Conservation (phyloP, 2,329 filamentous ascomycete species). For the Aspergillus unguis region DNA sequence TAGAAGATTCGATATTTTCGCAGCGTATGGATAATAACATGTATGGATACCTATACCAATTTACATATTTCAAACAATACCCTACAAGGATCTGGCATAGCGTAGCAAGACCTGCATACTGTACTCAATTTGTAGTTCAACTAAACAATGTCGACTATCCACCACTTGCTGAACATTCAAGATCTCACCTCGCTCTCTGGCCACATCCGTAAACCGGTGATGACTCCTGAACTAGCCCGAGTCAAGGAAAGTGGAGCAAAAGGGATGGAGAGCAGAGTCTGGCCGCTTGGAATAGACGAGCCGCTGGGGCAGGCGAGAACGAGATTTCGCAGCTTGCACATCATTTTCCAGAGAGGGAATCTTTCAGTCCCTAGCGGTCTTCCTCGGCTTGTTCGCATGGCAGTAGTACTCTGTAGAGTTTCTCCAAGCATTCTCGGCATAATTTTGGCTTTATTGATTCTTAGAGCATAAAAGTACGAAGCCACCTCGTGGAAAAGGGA, state of each 20-base stretch:
- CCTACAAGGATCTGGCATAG: not conserved
- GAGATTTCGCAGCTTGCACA: not conserved
- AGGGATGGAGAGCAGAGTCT: constrained; percentile 1
- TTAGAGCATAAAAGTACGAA: not conserved
- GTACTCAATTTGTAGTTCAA: too few species aligned
- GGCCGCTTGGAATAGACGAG: not conserved
- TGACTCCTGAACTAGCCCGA: constrained; percentile 10
- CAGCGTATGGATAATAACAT: constrained; percentile 3
- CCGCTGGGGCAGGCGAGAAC: not conserved
- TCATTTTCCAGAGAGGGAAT: constrained; percentile 2
- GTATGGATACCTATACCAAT: not conserved
- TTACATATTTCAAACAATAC: not conserved
- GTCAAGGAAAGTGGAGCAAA: constrained; percentile 7
- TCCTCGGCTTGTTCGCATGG: not conserved
- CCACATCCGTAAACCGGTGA: not conserved
- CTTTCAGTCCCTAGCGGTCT: not conserved
- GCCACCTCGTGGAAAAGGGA: not conserved
- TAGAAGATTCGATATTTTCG: constrained; percentile 5
- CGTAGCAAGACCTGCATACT: not conserved
- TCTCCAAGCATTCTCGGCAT: too few species aligned
- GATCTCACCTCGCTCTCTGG: too few species aligned
- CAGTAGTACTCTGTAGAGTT: not conserved
- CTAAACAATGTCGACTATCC: too few species aligned
- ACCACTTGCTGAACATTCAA: too few species aligned
- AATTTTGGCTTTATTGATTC: too few species aligned